A percentile compares a stretch with the other conserved stretches of the same genome.
phyloP scores from a whole-genome alignment of 2,329 filamentous ascomycete species.

The Bipolaris zeicola region DNA sequence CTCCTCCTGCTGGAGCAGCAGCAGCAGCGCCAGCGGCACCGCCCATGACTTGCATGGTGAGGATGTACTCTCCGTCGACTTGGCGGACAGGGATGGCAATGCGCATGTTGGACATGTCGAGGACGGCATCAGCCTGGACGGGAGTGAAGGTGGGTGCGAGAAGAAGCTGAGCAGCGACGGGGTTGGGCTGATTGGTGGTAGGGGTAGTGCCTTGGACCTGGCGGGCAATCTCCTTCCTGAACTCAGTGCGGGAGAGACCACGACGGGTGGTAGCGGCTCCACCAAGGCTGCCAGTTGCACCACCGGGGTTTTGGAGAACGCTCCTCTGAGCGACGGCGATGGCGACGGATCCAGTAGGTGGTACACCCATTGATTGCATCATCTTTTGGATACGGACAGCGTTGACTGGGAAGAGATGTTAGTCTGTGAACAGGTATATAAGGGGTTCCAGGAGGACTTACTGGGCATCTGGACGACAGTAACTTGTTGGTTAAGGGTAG shows the following conservation, averaged over 20 bases:
- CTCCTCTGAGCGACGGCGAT: conserved; percentile 45
- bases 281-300: conserved; percentile 40
- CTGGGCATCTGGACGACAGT: conserved; percentile 47
- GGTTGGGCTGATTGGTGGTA: conserved; percentile 37
- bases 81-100: conserved; percentile 45
- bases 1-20: conserved; percentile 14
- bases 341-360: conserved; percentile 39
- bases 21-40: conserved; percentile 13
- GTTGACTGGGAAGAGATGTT: conserved; percentile 35
- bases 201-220: conserved; percentile 34
- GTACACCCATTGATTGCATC: conserved; percentile 43
- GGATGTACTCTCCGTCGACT: conserved; percentile 46
- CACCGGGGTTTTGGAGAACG: conserved; percentile 45
- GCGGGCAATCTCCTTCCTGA: conserved; percentile 34
- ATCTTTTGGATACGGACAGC: conserved; percentile 44
- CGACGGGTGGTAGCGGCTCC: conserved; percentile 30
- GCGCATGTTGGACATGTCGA: conserved; percentile 45
- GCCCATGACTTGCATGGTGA: conserved; percentile 40
- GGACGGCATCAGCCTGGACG: conserved; percentile 40
- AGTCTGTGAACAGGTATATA: conserved; percentile 4
- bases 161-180: conserved; percentile 42
- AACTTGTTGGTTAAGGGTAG: conserved; percentile 44
- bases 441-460: conserved; percentile 18
- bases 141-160: conserved; percentile 46
- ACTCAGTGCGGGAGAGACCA: conserved; percentile 26